These are phyloP conservation scores for Leptodontidium sp. DNA, from an alignment of 2,329 filamentous ascomycete genomes.

Conservation along the genomic window DNA sequence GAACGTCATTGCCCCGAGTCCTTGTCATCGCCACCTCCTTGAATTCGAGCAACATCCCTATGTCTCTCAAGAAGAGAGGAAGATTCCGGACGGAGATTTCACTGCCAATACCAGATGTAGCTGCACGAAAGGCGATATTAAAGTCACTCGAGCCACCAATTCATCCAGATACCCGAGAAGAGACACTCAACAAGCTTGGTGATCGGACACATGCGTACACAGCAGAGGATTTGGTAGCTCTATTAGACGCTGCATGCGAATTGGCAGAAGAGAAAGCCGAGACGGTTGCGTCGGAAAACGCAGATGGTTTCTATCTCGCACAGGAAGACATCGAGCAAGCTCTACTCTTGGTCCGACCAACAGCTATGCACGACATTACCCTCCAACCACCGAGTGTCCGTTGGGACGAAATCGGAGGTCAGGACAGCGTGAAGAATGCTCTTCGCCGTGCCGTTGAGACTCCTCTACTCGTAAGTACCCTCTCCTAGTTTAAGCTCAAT, in stretches of 20 bases:
- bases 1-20: constrained; percentile 58
- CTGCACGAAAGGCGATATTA: constrained; percentile 77
- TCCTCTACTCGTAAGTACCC: constrained; percentile 41
- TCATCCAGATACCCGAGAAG: constrained; percentile 57
- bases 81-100: constrained; percentile 74
- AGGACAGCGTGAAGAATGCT: constrained; percentile 74
- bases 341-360: constrained; percentile 75
- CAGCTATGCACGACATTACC: constrained; percentile 88
- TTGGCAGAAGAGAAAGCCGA: constrained; percentile 44
- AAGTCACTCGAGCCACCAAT: constrained; percentile 57
- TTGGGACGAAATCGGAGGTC: constrained; percentile 90
- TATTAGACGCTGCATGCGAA: constrained; percentile 63
- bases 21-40: constrained; percentile 80
- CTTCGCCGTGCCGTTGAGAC: constrained; percentile 55
- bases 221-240: constrained; percentile 74
- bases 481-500: not conserved
- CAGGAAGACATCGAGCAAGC: constrained; percentile 69
- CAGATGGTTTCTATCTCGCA: constrained; percentile 37
- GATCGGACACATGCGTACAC: constrained; percentile 89
- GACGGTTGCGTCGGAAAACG: not conserved
- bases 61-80: constrained; percentile 69
- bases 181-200: constrained; percentile 66
- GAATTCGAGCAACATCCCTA: constrained; percentile 75
- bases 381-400: constrained; percentile 85
- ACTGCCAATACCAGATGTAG: constrained; percentile 78